Base-by-base conservation (phyloP, 371 early-diverging fungal genomes). In the Mortierella sp. region DNA sequence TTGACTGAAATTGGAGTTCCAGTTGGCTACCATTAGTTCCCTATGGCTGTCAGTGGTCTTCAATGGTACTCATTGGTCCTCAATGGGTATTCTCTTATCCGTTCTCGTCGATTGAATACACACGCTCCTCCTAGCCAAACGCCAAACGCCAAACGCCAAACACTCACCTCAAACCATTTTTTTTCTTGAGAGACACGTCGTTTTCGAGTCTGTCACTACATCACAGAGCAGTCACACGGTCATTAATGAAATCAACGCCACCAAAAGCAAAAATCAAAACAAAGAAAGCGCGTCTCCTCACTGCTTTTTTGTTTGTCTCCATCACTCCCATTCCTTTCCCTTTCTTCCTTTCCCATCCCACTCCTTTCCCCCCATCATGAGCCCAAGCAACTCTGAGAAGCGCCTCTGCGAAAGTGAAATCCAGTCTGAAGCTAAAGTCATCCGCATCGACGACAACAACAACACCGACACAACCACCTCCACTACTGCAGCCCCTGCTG, bases 381-480 rank as follows among this genome's bases (percentile, higher is more conserved):
- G 65, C 40, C 69, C 77, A 31, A 68, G 58, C 67, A 74, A 66
- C 52, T 9, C 69, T 47, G 64, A 63, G 26, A 81, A 81, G 52
- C 82, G 72, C 71, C 0, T 63, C 43, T 26, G 68, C 63, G 77
- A 77, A 5, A 53, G n/a, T 26, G 79, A 82, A 39, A 22, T 31
- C 40, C 66, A 64, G 10, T 55, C 72, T 22, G 67, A 48, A 4
- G 16, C 72, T 14, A 75, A 77, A 22, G 70, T 68, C 66, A 67
- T 67, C 34, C 74, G 53, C 22, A 31, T 29, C 24, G 65, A 64
- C 66, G 8, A 50, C 52, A 61, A 40, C 71, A 47, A n/a, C 55
- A 37, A 14, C 44, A 58, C 37, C 71, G 16, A 14, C 40, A 34
- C 68, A 10, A 37, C 11, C 6, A 47, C 47, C 16, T 26, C 52